These are phyloP conservation scores for Gracilaria domingensis DNA, from an alignment of 23 red algal species.

Conservation along the genomic window DNA sequence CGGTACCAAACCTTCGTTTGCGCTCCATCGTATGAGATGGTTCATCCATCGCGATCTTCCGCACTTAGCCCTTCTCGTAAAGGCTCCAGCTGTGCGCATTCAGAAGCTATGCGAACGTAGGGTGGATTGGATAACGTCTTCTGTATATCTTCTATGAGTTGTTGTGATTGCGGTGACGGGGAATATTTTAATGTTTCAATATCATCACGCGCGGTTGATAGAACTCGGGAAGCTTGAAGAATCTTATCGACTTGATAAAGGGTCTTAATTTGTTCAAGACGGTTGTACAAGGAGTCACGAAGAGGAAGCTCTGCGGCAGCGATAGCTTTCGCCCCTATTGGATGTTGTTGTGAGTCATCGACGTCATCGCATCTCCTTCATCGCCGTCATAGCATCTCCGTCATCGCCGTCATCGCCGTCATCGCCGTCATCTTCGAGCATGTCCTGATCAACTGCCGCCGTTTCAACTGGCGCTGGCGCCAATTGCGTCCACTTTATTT, in stretches of 20 bases:
- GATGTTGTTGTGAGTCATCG: no score
- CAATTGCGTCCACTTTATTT: no score
- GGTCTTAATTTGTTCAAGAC: conserved; percentile 7
- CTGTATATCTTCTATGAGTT: conserved; percentile 2
- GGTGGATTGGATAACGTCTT: conserved; percentile 17
- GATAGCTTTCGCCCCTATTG: background rate
- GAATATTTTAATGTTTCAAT: conserved; percentile 15
- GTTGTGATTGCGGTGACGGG: background rate
- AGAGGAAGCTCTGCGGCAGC: background rate
- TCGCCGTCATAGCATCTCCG: no score
- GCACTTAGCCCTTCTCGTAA: conserved; percentile 12
- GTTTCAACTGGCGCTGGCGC: no score
- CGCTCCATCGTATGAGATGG: conserved; percentile 35
- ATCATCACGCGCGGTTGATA: background rate
- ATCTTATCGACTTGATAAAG: conserved; percentile 19
- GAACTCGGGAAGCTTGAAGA: conserved; percentile 12
- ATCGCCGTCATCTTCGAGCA: no score
- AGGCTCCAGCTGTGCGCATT: background rate
- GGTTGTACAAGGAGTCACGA: background rate
- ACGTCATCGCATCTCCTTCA: no score
- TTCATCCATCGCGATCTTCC: conserved; percentile 37
- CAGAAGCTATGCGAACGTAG: conserved; percentile 1
- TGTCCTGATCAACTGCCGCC: no score
- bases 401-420: no score
- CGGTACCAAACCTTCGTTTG: conserved; percentile 69